Conservation (phyloP, 169 alveolate species). For the Blepharisma undulans region DNA sequence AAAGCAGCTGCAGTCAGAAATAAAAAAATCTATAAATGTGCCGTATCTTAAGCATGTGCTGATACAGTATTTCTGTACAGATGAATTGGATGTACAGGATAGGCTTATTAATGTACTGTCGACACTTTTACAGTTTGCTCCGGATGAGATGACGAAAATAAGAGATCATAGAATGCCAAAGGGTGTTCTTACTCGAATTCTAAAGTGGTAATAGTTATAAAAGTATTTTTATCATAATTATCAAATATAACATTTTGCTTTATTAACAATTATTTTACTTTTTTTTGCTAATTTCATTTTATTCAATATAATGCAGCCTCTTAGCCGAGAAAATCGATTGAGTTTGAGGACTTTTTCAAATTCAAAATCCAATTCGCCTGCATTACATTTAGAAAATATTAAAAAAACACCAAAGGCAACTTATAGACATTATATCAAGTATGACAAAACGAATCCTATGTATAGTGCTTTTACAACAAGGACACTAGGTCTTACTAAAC, state of each 20-base stretch:
- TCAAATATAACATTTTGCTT: not conserved
- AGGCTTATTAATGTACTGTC: conserved; percentile 13
- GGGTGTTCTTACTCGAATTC: not conserved
- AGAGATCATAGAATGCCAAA: not conserved
- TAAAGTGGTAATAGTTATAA: not conserved
- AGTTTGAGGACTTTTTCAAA: not conserved
- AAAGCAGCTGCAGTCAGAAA: not conserved
- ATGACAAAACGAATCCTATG: not conserved
- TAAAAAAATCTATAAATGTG: not conserved
- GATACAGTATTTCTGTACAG: not conserved
- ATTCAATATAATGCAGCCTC: not conserved
- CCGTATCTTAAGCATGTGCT: conserved; percentile 24
- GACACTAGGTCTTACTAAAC: not conserved
- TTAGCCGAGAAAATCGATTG: not conserved
- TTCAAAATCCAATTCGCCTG: not conserved
- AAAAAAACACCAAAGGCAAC: not conserved
- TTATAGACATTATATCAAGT: not conserved
- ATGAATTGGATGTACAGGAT: conserved; percentile 7
- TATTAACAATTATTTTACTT: not conserved
- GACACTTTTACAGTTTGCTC: not conserved
- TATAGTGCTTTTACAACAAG: not conserved
- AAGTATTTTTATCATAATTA: not conserved
- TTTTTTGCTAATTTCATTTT: not conserved
- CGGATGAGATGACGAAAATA: conserved; percentile 2
- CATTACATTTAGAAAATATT: not conserved